Percentiles rank a stretch among this genome's conserved stretches.
phyloP scores from a whole-genome alignment of 257 asterid genomes.

The Parsonsia alboflavescens region DNA sequence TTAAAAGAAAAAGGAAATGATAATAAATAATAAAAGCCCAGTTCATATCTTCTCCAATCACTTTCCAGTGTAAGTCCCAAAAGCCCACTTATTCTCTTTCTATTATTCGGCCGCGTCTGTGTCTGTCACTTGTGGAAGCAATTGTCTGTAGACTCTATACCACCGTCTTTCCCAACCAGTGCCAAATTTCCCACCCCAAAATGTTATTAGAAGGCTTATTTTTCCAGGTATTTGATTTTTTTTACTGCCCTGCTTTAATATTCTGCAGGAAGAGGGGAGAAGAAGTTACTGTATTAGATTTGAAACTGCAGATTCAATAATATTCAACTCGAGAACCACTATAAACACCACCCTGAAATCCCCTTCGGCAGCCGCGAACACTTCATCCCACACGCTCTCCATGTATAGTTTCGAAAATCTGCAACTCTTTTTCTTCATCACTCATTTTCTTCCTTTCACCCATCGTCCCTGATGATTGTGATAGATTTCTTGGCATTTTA shows the following conservation, averaged over 20 bases:
- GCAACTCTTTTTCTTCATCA: slow-evolving; percentile 27
- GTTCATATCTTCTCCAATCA: slow-evolving; percentile 32
- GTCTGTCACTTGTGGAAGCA: slow-evolving; percentile 9
- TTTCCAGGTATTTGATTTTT: too few species aligned
- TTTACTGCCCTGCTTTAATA: too few species aligned
- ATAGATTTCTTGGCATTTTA: slow-evolving; percentile 3
- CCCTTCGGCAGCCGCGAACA: slow-evolving; percentile 42
- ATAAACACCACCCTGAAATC: slow-evolving; percentile 65
- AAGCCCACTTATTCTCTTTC: slow-evolving; percentile 23
- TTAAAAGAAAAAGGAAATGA: too few species aligned
- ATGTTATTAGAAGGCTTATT: too few species aligned
- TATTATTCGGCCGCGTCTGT: slow-evolving; percentile 16
- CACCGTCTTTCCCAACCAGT: too few species aligned
- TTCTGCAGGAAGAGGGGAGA: too few species aligned
- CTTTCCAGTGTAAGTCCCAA: slow-evolving; percentile 32
- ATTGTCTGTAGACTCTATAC: too few species aligned
- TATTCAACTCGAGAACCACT: slow-evolving; percentile 95
- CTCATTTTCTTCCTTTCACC: too few species aligned
- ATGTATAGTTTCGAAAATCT: slow-evolving; percentile 77
- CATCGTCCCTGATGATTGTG: too few species aligned
- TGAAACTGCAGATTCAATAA: too few species aligned
- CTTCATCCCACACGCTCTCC: slow-evolving; percentile 72
- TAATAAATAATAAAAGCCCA: slow-evolving; percentile 23
- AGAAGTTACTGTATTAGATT: too few species aligned
- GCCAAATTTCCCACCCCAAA: too few species aligned